These are phyloP conservation scores for Clarireedia hainanense DNA, from an alignment of 2,329 filamentous ascomycete genomes.

Conservation along the genomic window DNA sequence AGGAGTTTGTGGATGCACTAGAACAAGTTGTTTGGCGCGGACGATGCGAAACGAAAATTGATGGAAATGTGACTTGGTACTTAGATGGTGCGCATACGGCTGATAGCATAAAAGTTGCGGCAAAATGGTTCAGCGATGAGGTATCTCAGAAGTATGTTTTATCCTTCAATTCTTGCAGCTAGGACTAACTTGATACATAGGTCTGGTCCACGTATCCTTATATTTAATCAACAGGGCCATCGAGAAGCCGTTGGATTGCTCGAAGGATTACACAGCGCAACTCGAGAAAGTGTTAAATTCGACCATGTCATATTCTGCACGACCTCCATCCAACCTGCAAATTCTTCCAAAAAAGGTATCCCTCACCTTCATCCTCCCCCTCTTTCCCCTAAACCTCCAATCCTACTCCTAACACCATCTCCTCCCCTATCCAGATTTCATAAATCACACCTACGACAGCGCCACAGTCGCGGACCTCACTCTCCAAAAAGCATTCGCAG, in stretches of 20 bases:
- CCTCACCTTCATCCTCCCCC: background rate
- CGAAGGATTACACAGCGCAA: constrained; percentile 39
- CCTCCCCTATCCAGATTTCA: constrained; percentile 38
- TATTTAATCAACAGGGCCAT: constrained; percentile 79
- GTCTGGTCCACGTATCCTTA: constrained; percentile 45
- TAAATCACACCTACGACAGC: constrained; percentile 39
- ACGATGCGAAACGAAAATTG: constrained; percentile 58
- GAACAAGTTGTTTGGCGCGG: constrained; percentile 71
- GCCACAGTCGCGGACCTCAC: constrained; percentile 41
- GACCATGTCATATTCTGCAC: constrained; percentile 74
- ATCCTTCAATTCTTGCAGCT: background rate
- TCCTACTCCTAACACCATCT: background rate
- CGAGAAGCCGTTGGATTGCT: constrained; percentile 41
- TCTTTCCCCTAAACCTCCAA: background rate
- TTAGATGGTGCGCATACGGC: constrained; percentile 90
- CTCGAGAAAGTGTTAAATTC: constrained; percentile 43
- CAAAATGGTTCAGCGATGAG: constrained; percentile 67
- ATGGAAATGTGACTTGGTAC: constrained; percentile 65
- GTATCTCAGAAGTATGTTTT: constrained; percentile 23
- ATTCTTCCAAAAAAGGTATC: constrained; percentile 41
- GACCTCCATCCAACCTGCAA: constrained; percentile 50
- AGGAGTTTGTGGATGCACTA: constrained; percentile 63
- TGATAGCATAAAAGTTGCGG: constrained; percentile 78
- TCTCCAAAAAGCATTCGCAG: constrained; percentile 55
- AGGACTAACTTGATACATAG: constrained; percentile 15